Percentiles rank a stretch among this genome's conserved stretches.
Evolutionary conservation across 352 stramenopile genomes (phyloP).

Genomic region (Elongisporangium senticosum): DNA sequence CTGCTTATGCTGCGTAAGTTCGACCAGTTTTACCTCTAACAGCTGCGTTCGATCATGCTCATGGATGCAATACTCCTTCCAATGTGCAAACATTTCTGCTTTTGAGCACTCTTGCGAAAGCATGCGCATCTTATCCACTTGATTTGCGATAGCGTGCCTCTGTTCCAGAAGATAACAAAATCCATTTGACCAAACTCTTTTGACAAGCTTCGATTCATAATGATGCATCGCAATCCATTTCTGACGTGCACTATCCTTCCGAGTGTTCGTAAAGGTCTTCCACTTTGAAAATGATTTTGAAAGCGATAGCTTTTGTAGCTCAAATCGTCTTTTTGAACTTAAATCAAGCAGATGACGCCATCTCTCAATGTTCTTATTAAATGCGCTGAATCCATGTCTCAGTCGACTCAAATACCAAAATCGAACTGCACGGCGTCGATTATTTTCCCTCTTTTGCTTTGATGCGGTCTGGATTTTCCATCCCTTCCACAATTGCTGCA

Average conservation of each 20-base stretch:
- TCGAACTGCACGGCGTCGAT: background rate
- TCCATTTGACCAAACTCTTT: conserved; percentile 18
- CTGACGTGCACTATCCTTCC: background rate
- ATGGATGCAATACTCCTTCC: background rate
- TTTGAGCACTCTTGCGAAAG: background rate
- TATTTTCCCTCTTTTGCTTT: background rate
- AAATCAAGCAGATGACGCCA: background rate
- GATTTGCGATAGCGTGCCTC: background rate
- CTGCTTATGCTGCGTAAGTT: background rate
- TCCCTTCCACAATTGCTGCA: background rate
- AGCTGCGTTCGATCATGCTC: background rate
- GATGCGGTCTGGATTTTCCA: background rate
- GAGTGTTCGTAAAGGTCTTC: background rate
- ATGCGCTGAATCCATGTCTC: background rate
- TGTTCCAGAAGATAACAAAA: conserved; percentile 9
- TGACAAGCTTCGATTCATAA: conserved; percentile 13
- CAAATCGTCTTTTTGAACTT: background rate
- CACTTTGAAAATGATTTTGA: background rate
- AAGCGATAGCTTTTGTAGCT: background rate
- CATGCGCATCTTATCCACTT: background rate
- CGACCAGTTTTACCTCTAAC: background rate
- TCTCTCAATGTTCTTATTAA: background rate
- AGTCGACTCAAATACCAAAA: background rate
- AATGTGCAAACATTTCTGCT: background rate
- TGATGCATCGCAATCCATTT: conserved; percentile 1